phyloP scores from a whole-genome alignment of 2,329 filamentous ascomycete species.

The Clarireedia hainanense region DNA sequence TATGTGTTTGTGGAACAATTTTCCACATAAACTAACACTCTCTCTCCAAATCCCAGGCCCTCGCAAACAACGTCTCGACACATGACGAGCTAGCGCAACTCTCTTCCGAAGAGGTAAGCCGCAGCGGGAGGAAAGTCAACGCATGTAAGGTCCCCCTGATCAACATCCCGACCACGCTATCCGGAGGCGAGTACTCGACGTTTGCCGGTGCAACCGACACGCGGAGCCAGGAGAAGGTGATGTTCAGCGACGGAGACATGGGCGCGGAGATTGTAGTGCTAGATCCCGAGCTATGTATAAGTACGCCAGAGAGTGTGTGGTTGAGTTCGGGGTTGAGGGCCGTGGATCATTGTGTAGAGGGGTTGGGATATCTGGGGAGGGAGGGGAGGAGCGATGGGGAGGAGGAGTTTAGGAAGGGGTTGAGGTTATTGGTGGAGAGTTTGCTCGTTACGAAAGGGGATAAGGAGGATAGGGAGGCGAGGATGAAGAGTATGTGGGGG shows the following conservation, averaged over 20 bases:
- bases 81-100: constrained; percentile 14
- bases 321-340: constrained; percentile 48
- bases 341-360: constrained; percentile 52
- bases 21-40: not conserved
- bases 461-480: constrained; percentile 12
- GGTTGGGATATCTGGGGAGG: constrained; percentile 35
- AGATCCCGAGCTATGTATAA: constrained; percentile 42
- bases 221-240: constrained; percentile 16
- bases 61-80: constrained; percentile 19
- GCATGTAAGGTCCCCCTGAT: constrained; percentile 29
- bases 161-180: constrained; percentile 35
- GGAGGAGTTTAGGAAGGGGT: constrained; percentile 12
- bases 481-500: constrained; percentile 31
- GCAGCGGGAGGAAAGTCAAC: constrained; percentile 9
- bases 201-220: constrained; percentile 34
- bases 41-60: constrained; percentile 10
- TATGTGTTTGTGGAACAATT: not conserved
- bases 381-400: constrained; percentile 15
- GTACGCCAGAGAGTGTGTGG: constrained; percentile 47
- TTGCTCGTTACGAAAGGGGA: constrained; percentile 21
- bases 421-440: constrained; percentile 21
- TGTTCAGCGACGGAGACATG: constrained; percentile 29
- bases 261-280: constrained; percentile 47
- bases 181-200: constrained; percentile 34
- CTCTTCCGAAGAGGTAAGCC: constrained; percentile 5